Base-by-base conservation (phyloP, 208 protist genomes). In the Tritrichomonas musculus region DNA sequence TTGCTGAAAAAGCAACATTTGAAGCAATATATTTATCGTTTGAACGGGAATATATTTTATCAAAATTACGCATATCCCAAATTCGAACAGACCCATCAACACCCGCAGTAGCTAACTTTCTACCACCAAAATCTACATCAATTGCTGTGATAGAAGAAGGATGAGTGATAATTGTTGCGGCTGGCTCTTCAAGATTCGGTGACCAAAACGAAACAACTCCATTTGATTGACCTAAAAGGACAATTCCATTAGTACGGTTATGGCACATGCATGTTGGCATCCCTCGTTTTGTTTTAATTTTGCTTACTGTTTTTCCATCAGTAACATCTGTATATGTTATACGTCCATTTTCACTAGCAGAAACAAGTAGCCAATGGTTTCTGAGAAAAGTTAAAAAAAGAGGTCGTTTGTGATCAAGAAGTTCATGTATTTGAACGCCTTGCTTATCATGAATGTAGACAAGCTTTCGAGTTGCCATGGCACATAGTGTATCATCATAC, bases 371-470 rank as follows among this genome's bases (percentile, higher is more conserved):
- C 73, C 73, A 84, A 53, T 53, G 41, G 0, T 84, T 36, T 0
- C n/a, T 36, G 11, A 84, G 44, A n/a, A 84, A 84, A 11, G 27
- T 44, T 33, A 84, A 8, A 20, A 30, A 33, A 33, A 44, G 27
- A 33, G 73, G n/a, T n/a, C 44, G 5, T 8, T 49, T 53, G 36
- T 33, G n/a, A 8, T 84, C 73, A 33, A 4, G 1, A 13, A 84
- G 8, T 84, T 84, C 73, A 25, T 84, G 73, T 1, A 84, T 53
- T 84, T 84, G 73, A 84, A 84, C 73, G 13, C 73, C 73, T 14
- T 33, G 17, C 39, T 84, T 84, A 84, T 84, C 73, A 47, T 47
- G 39, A 53, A 53, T 84, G 25, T 84, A 84, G 33, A 84, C 14
- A 25, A 44, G n/a, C 39, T 84, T 84, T 11, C 53, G 17, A 27